Conservation (phyloP, 192 early-diverging fungal genomes). For the Linderina pennispora region DNA sequence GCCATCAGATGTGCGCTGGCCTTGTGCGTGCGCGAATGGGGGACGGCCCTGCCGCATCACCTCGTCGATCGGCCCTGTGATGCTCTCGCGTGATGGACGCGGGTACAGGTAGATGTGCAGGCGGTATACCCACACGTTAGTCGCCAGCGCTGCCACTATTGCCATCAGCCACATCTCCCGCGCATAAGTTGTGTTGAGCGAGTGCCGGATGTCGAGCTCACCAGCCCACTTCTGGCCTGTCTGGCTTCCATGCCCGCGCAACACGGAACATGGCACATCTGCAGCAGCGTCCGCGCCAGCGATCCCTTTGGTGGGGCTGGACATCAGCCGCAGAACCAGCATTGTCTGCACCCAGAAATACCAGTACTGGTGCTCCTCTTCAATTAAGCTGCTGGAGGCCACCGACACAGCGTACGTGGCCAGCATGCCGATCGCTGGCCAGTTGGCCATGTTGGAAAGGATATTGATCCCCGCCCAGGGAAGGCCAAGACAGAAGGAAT, state of each 20-base stretch:
- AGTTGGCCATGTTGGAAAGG: too few species aligned
- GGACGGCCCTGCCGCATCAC: neutral
- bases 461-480: slow-evolving; percentile 3
- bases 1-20: neutral
- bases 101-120: slow-evolving; percentile 7
- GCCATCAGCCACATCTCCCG: slow-evolving; percentile 26
- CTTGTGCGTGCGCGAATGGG: neutral
- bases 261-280: too few species aligned
- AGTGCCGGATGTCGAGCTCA: slow-evolving; percentile 28
- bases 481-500: slow-evolving; percentile 8
- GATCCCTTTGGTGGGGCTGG: slow-evolving; percentile 2
- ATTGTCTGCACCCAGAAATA: slow-evolving; percentile 65
- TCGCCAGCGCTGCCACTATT: neutral
- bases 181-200: slow-evolving; percentile 11
- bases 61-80: neutral
- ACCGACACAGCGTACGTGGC: slow-evolving; percentile 50
- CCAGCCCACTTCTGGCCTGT: slow-evolving; percentile 41
- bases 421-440: slow-evolving; percentile 28
- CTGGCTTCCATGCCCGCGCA: too few species aligned
- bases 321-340: slow-evolving; percentile 33
- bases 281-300: slow-evolving; percentile 25
- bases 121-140: slow-evolving; percentile 10
- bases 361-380: slow-evolving; percentile 74
- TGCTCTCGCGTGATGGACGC: neutral
- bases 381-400: slow-evolving; percentile 64